Percentiles rank a stretch among this genome's conserved stretches.
phyloP scores from a whole-genome alignment of 805 yeast genomes.

The Zygoascus flipseniorum region DNA sequence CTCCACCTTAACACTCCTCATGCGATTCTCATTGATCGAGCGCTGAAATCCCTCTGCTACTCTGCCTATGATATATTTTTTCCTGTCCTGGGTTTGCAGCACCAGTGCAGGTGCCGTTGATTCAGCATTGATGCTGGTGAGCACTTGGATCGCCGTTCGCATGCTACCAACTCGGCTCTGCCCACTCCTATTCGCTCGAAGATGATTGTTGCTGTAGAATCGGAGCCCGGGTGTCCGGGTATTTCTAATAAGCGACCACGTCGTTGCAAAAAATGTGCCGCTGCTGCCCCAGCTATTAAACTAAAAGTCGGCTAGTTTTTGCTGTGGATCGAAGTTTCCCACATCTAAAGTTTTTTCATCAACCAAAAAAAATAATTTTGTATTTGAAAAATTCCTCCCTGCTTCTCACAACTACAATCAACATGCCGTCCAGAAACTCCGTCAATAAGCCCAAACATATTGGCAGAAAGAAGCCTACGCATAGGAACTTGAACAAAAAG shows the following conservation, averaged over 20 bases:
- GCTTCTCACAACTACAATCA: not conserved
- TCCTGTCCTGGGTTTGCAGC: slow-evolving; percentile 41
- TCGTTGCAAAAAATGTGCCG: not conserved
- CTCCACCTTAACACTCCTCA: slow-evolving; percentile 48
- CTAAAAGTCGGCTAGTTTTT: not conserved
- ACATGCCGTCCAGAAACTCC: slow-evolving; percentile 76
- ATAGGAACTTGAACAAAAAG: slow-evolving; percentile 3
- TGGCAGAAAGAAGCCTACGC: slow-evolving; percentile 23
- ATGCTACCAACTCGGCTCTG: slow-evolving; percentile 1
- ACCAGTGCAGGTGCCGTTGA: slow-evolving; percentile 40
- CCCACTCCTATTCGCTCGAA: not conserved
- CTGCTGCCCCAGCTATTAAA: too few species aligned
- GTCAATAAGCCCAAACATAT: slow-evolving; percentile 66
- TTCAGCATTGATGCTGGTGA: slow-evolving; percentile 40
- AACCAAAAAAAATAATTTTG: not conserved
- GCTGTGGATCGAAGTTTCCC: not conserved
- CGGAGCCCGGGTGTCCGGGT: not conserved
- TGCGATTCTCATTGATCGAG: slow-evolving; percentile 49
- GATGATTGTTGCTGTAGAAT: not conserved
- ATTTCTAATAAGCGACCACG: not conserved
- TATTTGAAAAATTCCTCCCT: not conserved
- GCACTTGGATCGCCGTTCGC: slow-evolving; percentile 17
- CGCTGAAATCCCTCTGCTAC: slow-evolving; percentile 85
- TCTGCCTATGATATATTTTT: slow-evolving; percentile 63
- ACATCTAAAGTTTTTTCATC: too few species aligned